A percentile compares a stretch with the other conserved stretches of the same genome.
Conservation (phyloP, 768 basidiomycete genomes). For the Tylopilus sp. region DNA sequence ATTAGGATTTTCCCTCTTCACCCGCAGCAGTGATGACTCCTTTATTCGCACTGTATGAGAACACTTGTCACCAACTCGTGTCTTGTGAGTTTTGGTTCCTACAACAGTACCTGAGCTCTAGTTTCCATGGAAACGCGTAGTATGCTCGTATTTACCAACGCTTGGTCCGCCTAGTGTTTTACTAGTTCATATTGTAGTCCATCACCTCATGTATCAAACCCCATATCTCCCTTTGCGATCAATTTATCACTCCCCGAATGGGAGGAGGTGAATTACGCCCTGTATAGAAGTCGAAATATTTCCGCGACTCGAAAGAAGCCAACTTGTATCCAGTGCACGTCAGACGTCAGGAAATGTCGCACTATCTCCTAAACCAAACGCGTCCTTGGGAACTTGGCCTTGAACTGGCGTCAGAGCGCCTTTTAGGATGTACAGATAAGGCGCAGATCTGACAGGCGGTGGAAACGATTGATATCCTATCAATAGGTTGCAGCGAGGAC, state of each 20-base stretch:
- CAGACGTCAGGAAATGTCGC: constrained; percentile 1
- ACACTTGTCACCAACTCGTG: constrained; percentile 37
- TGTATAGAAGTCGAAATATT: not conserved
- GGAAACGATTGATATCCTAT: constrained; percentile 73
- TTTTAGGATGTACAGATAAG: constrained; percentile 75
- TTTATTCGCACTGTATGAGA: constrained; percentile 79
- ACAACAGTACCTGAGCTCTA: constrained; percentile 83
- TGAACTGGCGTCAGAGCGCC: constrained; percentile 88
- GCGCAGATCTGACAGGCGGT: constrained; percentile 71
- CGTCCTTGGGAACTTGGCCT: constrained; percentile 81
- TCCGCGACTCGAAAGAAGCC: no score
- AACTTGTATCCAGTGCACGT: not conserved
- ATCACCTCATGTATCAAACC: not conserved
- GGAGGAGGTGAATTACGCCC: no score
- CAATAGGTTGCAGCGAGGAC: constrained; percentile 47
- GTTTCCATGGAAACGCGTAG: constrained; percentile 3
- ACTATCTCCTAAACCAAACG: constrained; percentile 57
- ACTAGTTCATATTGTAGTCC: not conserved
- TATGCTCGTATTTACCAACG: constrained; percentile 9
- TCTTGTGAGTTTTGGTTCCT: constrained; percentile 56
- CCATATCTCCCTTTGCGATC: not conserved
- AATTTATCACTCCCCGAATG: not conserved
- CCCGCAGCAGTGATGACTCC: constrained; percentile 48
- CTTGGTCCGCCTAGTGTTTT: not conserved
- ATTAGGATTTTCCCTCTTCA: constrained; percentile 6